Base-by-base conservation (phyloP, 2,329 filamentous ascomycete genomes). In the Epichloe bromicola region DNA sequence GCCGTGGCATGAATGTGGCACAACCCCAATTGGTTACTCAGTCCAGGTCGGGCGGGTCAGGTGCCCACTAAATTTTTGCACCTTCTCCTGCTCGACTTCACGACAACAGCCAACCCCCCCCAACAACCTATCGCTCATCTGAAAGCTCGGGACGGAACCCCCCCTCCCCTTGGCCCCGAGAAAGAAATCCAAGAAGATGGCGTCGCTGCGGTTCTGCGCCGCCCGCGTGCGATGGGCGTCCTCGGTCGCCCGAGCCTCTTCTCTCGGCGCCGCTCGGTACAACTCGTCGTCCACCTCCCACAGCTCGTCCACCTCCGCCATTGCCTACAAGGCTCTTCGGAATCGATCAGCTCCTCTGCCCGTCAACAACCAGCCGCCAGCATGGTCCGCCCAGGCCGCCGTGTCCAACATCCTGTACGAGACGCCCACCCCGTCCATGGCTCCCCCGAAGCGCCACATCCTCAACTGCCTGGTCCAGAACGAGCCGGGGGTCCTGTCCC, bases 371-470 rank as follows among this genome's bases (percentile, higher is more conserved):
- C 76, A 86, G 51, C 77, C 85, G 30, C 83, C 87, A 37, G 76
- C 88, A 11, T 88, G 88, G 76, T 95, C 91, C 63, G 90, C 90
- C 38, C 90, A 93, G 60, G 88, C 93, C 17, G 93, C 93, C 58
- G 93, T 98, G 58, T 95, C 88, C 65, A 95, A 91, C 68, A 98
- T 98, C 65, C 86, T 98, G 69, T 98, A 98, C 76, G 93, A 98
- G 77, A 97, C 90, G 3, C 93, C 93, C 5, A 77, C 86, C 17
- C 87, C 89, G 7, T 90, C 88, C 14, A 77, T 77, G 61, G 83
- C 83, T 23, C 91, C 93, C 85, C 85, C 88, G 43, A 97, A 95
- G 74, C 85, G 90, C 50, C 93, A 98, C 71, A 81, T 98, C 65
- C 83, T 98, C 70, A 98, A 98, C 74, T 98, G 93, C 68, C 80